Evolutionary conservation across 768 basidiomycete genomes (phyloP).

Genomic region (Erythrobasidium yunnanense): DNA sequence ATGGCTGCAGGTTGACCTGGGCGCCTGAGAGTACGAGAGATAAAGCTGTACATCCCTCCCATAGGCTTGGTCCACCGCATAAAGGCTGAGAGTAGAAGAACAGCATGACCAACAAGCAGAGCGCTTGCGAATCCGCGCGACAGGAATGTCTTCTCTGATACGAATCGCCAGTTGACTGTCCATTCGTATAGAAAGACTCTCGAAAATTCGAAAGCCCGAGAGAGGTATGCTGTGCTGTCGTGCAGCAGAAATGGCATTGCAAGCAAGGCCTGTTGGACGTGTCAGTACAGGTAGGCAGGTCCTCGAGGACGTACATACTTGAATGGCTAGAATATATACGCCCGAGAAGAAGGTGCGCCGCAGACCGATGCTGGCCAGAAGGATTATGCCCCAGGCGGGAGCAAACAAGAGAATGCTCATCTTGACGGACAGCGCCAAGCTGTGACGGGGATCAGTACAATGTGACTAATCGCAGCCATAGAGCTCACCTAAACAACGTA

Average conservation of each 20-base stretch:
- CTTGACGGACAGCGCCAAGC: constrained; percentile 77
- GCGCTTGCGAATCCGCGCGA: constrained; percentile 52
- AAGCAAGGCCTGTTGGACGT: constrained; percentile 4
- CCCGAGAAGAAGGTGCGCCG: constrained; percentile 31
- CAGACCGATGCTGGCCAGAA: constrained; percentile 42
- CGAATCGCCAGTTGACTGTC: constrained; percentile 95
- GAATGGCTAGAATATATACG: constrained; percentile 35
- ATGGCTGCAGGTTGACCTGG: constrained; percentile 46
- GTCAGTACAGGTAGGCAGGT: neutral
- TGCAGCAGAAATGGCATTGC: constrained; percentile 54
- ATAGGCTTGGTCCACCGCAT: too few species aligned
- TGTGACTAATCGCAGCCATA: too few species aligned
- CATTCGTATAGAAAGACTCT: constrained; percentile 86
- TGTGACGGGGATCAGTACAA: constrained; percentile 37
- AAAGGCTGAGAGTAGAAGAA: constrained; percentile 44
- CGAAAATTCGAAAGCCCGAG: constrained; percentile 70
- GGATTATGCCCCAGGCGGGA: constrained; percentile 71
- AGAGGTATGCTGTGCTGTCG: constrained; percentile 56
- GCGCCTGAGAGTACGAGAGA: constrained; percentile 50
- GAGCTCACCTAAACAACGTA: constrained; percentile 60
- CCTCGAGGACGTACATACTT: constrained; percentile 34
- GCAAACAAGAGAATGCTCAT: constrained; percentile 88
- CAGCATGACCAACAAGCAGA: constrained; percentile 59
- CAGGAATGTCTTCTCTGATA: constrained; percentile 66
- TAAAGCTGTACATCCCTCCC: too few species aligned